Base-by-base conservation (phyloP, 1,284 basidiomycete species). In the Mycena citricolor region DNA sequence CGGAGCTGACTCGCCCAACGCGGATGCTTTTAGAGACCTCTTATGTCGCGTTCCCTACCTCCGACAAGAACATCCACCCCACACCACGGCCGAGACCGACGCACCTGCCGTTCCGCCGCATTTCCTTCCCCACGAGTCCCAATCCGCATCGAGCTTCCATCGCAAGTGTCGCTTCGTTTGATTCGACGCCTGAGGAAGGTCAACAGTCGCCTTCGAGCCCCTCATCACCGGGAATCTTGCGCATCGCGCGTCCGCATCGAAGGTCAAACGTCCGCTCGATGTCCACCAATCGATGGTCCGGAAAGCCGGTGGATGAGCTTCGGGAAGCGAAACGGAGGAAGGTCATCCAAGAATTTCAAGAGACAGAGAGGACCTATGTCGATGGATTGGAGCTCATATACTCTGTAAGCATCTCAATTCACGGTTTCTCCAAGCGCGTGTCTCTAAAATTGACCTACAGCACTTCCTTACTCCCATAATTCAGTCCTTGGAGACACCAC, bases 371-470 rank as follows among this genome's bases (percentile, higher is more conserved):
- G 57, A 76, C 81, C 0, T 93, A 93, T 57, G 76, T 90, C 11
- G 76, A 81, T 54, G 88, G 89, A 8, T 69, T 94, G 26, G 84
- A 90, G 52, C 71, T 91, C 43, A 81, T 94, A 44, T 86, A 92
- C 64, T 77, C 80, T 47, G 89, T 90, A 60, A 41, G 77, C 71
- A 21, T 11, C 12, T 35, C 13, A 42, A 17, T 32, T 22, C 25
- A 25, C 17, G 22, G n/a, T n/a, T n/a, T n/a, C n/a, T 29, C 26
- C 14, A 10, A n/a, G 14, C 26, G 26, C 10, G 26, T 29, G 14
- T 14, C 14, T 10, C 10, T 14, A 29, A n/a, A 10, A 29, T 8
- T 32, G 10, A 41, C 33, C 28, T 36, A 17, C 52, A 90, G 88
- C 79, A 87, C 58, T 92, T 91, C 58, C 71, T 91, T 28, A 78